phyloP scores from a whole-genome alignment of 345 rosid species.

The Triadica sebifera region DNA sequence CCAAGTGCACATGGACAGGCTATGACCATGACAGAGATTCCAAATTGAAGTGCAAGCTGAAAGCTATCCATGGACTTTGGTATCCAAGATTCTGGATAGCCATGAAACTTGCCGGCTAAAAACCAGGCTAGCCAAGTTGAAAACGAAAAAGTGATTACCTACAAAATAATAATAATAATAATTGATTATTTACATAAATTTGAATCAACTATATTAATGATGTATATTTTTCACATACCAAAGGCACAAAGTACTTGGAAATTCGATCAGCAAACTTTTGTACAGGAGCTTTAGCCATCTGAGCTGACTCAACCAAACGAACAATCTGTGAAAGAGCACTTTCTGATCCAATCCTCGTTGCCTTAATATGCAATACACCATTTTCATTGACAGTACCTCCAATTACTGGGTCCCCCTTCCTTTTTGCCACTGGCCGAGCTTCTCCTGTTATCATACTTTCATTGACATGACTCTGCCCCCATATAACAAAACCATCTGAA shows the following conservation, averaged over 20 bases:
- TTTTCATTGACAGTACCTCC: slow-evolving; percentile 94
- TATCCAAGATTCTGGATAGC: slow-evolving; percentile 86
- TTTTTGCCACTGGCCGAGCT: slow-evolving; percentile 54
- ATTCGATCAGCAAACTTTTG: slow-evolving; percentile 94
- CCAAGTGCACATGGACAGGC: slow-evolving; percentile 99
- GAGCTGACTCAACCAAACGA: slow-evolving; percentile 91
- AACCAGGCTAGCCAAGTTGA: slow-evolving; percentile 93
- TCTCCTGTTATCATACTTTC: slow-evolving; percentile 61
- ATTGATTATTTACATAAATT: not conserved
- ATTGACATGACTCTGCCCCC: slow-evolving; percentile 59
- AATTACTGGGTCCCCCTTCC: slow-evolving; percentile 75
- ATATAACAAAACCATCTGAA: slow-evolving; percentile 45
- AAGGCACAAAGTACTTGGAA: slow-evolving; percentile 82
- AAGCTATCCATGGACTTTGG: slow-evolving; percentile 94
- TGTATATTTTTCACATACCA: slow-evolving; percentile 38
- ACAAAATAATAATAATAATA: slow-evolving; percentile 4
- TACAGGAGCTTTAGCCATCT: slow-evolving; percentile 93
- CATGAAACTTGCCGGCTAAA: slow-evolving; percentile 73
- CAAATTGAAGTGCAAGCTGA: slow-evolving; percentile 92
- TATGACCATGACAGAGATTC: slow-evolving; percentile 96
- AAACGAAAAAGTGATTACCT: slow-evolving; percentile 82
- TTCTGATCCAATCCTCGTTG: slow-evolving; percentile 89
- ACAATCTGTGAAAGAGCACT: slow-evolving; percentile 93
- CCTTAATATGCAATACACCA: slow-evolving; percentile 73
- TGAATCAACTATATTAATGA: not conserved